Conservation (phyloP, 148 eudicot species). For the Nepenthes mirabilis region DNA sequence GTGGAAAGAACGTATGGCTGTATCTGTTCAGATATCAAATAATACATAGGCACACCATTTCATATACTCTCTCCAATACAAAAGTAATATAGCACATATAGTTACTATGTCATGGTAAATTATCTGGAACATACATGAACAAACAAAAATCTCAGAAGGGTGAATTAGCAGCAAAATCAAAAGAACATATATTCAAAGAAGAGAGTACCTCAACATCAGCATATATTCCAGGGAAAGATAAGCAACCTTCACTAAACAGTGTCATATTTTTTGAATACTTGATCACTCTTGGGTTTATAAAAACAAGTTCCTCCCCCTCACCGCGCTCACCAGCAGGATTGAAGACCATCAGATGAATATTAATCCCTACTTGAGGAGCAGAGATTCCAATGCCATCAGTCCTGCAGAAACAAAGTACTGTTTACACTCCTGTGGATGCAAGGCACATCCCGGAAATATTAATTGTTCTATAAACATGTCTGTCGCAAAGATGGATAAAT, state of each 20-base stretch:
- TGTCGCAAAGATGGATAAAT: too few relatives aligned
- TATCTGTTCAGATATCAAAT: too few relatives aligned
- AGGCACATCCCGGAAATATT: not conserved
- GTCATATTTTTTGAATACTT: conserved; percentile 58
- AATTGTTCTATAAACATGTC: not conserved
- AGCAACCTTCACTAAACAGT: conserved; percentile 71
- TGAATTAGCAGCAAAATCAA: not conserved
- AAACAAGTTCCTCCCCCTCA: conserved; percentile 89
- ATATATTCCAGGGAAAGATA: conserved; percentile 80
- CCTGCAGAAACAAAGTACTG: conserved; percentile 49
- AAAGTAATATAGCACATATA: too few relatives aligned
- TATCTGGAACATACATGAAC: too few relatives aligned
- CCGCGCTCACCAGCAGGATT: conserved; percentile 88
- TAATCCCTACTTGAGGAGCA: conserved; percentile 95
- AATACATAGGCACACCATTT: too few relatives aligned
- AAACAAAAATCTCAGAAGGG: not conserved
- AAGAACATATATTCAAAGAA: not conserved
- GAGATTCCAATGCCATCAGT: conserved; percentile 99
- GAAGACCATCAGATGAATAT: conserved; percentile 95
- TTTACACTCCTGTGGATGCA: conserved; percentile 25
- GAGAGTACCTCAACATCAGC: conserved; percentile 69
- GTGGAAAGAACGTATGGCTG: too few relatives aligned
- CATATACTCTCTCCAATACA: too few relatives aligned
- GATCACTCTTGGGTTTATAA: conserved; percentile 74
- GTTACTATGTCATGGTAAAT: too few relatives aligned